Evolutionary conservation across 164 flowering plant genomes (phyloP), one percentile per base, ranked within the genome.

Genomic region (Tinospora cordifolia): DNA sequence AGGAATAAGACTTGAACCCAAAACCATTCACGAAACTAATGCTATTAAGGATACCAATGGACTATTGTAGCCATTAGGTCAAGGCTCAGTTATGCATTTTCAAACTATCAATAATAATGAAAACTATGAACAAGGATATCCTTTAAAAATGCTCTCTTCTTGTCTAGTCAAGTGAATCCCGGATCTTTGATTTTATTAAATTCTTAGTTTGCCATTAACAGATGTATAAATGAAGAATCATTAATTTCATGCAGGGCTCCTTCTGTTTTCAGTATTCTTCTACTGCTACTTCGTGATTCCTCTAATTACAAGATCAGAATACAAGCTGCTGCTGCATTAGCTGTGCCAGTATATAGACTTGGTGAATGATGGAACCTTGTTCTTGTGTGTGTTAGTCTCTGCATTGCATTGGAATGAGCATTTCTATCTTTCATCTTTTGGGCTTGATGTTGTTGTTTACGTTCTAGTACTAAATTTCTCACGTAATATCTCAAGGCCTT

Each of bases 301-400:
- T 80, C 98, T 25, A 93, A 93, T 74, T 90, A 84, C 76, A 93
- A 93, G 87, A 88, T 91, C 77, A 83, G 90, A 79, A 93, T 91
- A 76, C 97, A 93, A 79, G 97, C 98, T 69, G 97, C 96, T 72
- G 87, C 87, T 79, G 97, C 98, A 59, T 84, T 93, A 78, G 87
- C 98, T 74, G 97, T 90, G 66, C 98, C 98, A 72, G 75, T 79
- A 69, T 79, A 89, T 73, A 69, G 84, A 77, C 54, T 36, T 71
- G 96, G 97, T 91, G 54, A 84, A 85, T 79, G 15, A 51, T 51
- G 21, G 59, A 51, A 51, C 19, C 63, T 30, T 59, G 38, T 24
- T 57, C 49, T 27, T 65, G 46, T 63, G 34, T 26, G 17, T 62
- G 21, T 21, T 63, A 9, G 47, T 72, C 17, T 66, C 26, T 40